Conservation (phyloP, 371 early-diverging fungal species). For the Mucor mucedo region DNA sequence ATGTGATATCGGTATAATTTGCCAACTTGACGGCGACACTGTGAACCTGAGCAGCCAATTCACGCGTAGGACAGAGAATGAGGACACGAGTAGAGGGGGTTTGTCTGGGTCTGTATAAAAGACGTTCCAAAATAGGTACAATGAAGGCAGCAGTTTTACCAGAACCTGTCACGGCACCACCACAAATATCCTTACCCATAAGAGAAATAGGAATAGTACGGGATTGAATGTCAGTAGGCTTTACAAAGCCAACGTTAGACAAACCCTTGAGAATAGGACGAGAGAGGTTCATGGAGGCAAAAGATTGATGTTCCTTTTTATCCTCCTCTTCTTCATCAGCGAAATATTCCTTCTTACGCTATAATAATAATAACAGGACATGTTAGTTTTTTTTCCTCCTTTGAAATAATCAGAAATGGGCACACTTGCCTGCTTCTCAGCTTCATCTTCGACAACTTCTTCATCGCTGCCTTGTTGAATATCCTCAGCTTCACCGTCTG, state of each 20-base stretch:
- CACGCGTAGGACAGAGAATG: constrained; percentile 99
- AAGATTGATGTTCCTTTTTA: constrained; percentile 65
- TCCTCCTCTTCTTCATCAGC: constrained; percentile 66
- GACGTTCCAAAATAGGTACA: constrained; percentile 96
- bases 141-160: constrained; percentile 99
- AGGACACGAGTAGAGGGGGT: constrained; percentile 88
- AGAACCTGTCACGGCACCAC: constrained; percentile 99
- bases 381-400: background rate
- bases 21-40: constrained; percentile 89
- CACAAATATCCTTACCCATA: constrained; percentile 98
- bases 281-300: constrained; percentile 91
- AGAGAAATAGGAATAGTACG: constrained; percentile 96
- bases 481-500: constrained; percentile 42
- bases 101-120: constrained; percentile 87
- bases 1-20: constrained; percentile 85
- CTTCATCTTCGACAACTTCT: constrained; percentile 49
- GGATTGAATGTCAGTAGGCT: constrained; percentile 98
- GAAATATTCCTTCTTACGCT: constrained; percentile 79
- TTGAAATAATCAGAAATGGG: too few species aligned
- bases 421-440: constrained; percentile 34
- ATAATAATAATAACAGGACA: constrained; percentile 5
- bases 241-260: constrained; percentile 85
- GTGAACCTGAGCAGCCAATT: constrained; percentile 97
- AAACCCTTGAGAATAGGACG: constrained; percentile 95
- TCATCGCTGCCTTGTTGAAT: constrained; percentile 28